Evolutionary conservation across 768 basidiomycete species (phyloP).

Genomic region (Tricholoma hemisulphureum): DNA sequence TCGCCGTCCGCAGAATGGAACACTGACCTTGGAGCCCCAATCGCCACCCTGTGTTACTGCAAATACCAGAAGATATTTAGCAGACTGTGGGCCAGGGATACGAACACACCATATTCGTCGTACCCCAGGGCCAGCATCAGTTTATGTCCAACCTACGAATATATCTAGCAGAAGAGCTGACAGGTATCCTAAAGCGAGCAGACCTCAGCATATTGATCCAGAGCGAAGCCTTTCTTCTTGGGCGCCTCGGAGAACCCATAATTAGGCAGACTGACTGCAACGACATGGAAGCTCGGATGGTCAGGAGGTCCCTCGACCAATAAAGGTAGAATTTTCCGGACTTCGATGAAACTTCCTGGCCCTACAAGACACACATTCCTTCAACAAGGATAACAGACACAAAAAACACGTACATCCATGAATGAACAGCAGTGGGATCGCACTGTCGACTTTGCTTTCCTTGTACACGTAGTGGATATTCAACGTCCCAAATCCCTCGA

Average conservation of each 20-base stretch:
- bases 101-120: constrained; percentile 40
- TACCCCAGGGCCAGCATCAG: constrained; percentile 50
- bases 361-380: constrained; percentile 31
- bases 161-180: neutral
- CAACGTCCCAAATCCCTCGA: constrained; percentile 43
- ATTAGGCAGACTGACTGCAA: constrained; percentile 56
- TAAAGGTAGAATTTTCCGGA: constrained; percentile 54
- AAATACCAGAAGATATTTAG: neutral
- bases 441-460: constrained; percentile 35
- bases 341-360: constrained; percentile 62
- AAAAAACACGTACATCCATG: constrained; percentile 44
- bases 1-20: neutral
- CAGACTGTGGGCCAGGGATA: neutral
- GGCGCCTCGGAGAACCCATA: constrained; percentile 63
- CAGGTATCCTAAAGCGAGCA: constrained; percentile 14
- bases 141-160: constrained; percentile 41
- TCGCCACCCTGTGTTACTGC: constrained; percentile 51
- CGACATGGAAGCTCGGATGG: constrained; percentile 61
- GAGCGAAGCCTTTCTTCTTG: constrained; percentile 48
- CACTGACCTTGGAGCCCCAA: constrained; percentile 33
- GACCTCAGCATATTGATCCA: constrained; percentile 48
- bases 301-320: constrained; percentile 42
- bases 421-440: constrained; percentile 53
- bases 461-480: constrained; percentile 56
- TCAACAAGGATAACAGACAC: too few relatives aligned